Evolutionary conservation across 441 rosid genomes (phyloP).

Genomic region (Mallotus japonicus): DNA sequence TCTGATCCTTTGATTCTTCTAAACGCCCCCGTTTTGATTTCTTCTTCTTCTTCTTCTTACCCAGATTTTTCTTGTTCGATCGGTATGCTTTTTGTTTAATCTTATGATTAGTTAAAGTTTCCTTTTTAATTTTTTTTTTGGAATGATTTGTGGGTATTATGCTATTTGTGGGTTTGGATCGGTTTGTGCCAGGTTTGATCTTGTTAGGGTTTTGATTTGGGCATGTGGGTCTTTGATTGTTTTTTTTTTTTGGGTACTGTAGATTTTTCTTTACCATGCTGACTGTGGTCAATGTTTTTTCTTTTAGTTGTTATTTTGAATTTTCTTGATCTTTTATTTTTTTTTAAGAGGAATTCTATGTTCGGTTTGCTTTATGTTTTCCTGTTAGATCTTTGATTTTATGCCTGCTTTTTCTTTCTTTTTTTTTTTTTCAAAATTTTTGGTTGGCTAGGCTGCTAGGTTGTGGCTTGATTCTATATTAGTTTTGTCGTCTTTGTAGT

Average conservation of each 20-base stretch:
- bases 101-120: background rate
- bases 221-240: background rate
- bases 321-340: conserved; percentile 5
- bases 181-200: conserved; percentile 22
- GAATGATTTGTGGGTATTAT: conserved; percentile 13
- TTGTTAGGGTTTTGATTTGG: conserved; percentile 21
- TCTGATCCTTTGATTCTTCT: conserved; percentile 17
- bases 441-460: background rate
- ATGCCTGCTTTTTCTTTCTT: no score
- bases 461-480: background rate
- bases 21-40: conserved; percentile 17
- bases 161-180: conserved; percentile 28
- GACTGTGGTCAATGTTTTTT: no score
- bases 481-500: background rate
- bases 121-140: background rate
- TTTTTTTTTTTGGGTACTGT: conserved; percentile 15
- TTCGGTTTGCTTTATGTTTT: background rate
- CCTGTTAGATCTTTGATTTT: conserved; percentile 8
- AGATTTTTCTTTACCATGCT: background rate
- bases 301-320: background rate
- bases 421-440: background rate
- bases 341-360: background rate
- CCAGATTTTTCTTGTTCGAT: conserved; percentile 19
- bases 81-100: conserved; percentile 29
- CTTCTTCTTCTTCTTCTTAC: conserved; percentile 19